Evolutionary conservation across 495 filamentous ascomycete species (phyloP).

Genomic region (Massariosphaeria phaeospora): DNA sequence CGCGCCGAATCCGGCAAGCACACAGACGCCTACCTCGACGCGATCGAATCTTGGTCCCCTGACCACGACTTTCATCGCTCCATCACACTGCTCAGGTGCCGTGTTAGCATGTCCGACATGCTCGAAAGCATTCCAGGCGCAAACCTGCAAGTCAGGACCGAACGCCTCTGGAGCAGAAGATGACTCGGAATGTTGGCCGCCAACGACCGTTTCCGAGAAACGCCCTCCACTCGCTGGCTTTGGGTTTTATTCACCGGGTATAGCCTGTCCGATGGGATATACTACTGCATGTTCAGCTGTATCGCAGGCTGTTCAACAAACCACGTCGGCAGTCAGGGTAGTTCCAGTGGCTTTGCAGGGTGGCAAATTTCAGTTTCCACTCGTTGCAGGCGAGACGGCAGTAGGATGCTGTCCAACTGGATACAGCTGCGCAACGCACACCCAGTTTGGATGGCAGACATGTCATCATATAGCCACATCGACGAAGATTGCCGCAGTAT

Average conservation of each 20-base stretch:
- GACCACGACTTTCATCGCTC: slow-evolving; percentile 12
- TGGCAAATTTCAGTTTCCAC: slow-evolving; percentile 8
- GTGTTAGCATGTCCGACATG: slow-evolving; percentile 5
- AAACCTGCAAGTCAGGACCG: slow-evolving; percentile 1
- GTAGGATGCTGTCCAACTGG: slow-evolving; percentile 15
- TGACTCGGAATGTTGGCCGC: slow-evolving; percentile 16
- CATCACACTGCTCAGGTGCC: slow-evolving; percentile 2
- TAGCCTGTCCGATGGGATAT: slow-evolving; percentile 13
- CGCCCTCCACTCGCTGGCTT: not conserved
- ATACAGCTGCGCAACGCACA: not conserved
- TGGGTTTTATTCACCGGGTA: slow-evolving; percentile 21
- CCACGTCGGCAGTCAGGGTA: not conserved
- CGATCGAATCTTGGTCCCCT: slow-evolving; percentile 12
- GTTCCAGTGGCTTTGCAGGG: not conserved
- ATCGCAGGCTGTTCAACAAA: not conserved
- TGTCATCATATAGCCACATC: slow-evolving; percentile 1
- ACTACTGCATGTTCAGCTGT: slow-evolving; percentile 9
- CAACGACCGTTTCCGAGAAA: slow-evolving; percentile 4
- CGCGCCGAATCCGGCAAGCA: not conserved
- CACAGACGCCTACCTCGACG: not conserved
- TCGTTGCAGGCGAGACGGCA: slow-evolving; percentile 8
- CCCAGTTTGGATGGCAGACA: not conserved
- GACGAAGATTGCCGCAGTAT: not conserved
- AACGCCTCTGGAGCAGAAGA: not conserved
- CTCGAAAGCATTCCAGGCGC: not conserved